These are phyloP conservation scores for Isoetes engelmannii DNA, from an alignment of 83 land plant genomes.

Conservation along the genomic window DNA sequence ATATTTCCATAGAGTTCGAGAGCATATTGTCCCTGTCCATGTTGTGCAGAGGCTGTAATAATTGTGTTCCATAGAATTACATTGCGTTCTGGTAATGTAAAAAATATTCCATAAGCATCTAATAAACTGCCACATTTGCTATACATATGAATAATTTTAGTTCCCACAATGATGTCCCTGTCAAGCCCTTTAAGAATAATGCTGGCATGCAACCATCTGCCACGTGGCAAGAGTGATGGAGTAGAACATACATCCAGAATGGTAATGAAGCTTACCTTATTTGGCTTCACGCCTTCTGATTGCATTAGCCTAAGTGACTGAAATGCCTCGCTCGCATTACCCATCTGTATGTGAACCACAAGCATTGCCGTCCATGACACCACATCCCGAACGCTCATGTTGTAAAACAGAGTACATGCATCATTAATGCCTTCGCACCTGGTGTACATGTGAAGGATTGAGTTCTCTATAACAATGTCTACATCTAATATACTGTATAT, in stretches of 20 bases:
- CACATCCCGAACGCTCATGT: slow-evolving; percentile 43
- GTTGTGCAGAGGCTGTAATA: too few species aligned
- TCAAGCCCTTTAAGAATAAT: background rate
- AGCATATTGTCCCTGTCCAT: slow-evolving; percentile 1
- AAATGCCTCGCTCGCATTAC: slow-evolving; percentile 40
- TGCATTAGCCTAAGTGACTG: slow-evolving; percentile 35
- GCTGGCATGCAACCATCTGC: background rate
- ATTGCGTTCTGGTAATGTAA: background rate
- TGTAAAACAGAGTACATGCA: slow-evolving; percentile 26
- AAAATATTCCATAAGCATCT: slow-evolving; percentile 1
- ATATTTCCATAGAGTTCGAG: background rate
- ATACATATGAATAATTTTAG: slow-evolving; percentile 4
- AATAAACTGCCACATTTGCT: slow-evolving; percentile 10
- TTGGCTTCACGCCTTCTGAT: slow-evolving; percentile 21
- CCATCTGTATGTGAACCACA: slow-evolving; percentile 39
- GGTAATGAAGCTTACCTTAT: slow-evolving; percentile 2
- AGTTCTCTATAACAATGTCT: slow-evolving; percentile 29
- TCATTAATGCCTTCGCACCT: slow-evolving; percentile 28
- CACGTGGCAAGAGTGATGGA: background rate
- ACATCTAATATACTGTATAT: too few species aligned
- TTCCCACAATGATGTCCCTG: background rate
- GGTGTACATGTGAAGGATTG: slow-evolving; percentile 25
- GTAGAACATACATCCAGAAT: slow-evolving; percentile 5
- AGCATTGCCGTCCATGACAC: slow-evolving; percentile 68
- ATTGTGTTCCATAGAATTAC: background rate